Conservation (phyloP, 208 protist genomes). For the Borovskyia barvae region DNA sequence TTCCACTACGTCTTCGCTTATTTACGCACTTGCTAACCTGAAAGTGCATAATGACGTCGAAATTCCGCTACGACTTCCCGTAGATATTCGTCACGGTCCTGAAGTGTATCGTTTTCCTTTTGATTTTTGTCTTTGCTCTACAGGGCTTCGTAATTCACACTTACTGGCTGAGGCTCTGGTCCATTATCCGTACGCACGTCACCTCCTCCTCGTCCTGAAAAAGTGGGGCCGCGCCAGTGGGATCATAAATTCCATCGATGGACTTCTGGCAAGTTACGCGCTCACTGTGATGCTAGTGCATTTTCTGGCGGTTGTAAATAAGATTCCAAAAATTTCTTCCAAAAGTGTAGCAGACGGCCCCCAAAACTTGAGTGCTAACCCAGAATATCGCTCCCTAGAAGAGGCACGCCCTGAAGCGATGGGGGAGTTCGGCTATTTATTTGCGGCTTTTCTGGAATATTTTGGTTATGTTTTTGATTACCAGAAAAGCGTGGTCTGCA, state of each 20-base stretch:
- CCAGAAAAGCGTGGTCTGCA: slow-evolving; percentile 73
- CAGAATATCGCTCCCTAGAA: slow-evolving; percentile 47
- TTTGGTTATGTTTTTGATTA: slow-evolving; percentile 83
- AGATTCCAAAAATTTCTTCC: slow-evolving; percentile 54
- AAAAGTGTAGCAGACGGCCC: slow-evolving; percentile 39
- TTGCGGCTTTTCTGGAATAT: slow-evolving; percentile 86
- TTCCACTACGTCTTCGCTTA: slow-evolving; percentile 48
- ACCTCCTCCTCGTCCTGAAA: slow-evolving; percentile 80
- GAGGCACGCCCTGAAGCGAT: slow-evolving; percentile 29
- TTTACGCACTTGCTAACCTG: slow-evolving; percentile 68
- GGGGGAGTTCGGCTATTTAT: slow-evolving; percentile 70
- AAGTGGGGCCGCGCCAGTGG: slow-evolving; percentile 83
- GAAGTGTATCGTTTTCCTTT: slow-evolving; percentile 88
- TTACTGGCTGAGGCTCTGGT: slow-evolving; percentile 66
- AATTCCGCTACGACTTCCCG: slow-evolving; percentile 74
- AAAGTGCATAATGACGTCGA: slow-evolving; percentile 72
- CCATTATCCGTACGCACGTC: slow-evolving; percentile 69
- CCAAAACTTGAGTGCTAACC: slow-evolving; percentile 49
- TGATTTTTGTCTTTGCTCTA: slow-evolving; percentile 88
- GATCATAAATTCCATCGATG: slow-evolving; percentile 85
- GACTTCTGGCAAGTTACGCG: slow-evolving; percentile 85
- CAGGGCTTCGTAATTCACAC: slow-evolving; percentile 81
- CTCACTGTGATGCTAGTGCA: slow-evolving; percentile 87
- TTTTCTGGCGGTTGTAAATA: slow-evolving; percentile 64
- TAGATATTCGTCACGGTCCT: slow-evolving; percentile 75